phyloP scores from a whole-genome alignment of 1,139 yeast genomes.

The Trichomonascaceae sp. region DNA sequence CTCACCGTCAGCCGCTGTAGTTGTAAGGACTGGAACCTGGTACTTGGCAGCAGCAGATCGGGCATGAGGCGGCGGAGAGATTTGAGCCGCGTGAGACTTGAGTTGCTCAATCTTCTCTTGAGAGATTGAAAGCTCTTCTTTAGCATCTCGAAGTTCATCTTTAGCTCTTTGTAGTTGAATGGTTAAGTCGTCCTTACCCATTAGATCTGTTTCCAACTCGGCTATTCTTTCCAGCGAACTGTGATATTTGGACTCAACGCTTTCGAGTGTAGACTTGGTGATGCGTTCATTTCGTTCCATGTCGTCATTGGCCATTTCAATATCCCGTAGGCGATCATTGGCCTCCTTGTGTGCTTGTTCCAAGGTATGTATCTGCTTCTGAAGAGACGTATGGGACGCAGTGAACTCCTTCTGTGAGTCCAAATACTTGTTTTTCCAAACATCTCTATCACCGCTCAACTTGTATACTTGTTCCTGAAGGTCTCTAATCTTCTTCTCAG shows the following conservation, averaged over 20 bases:
- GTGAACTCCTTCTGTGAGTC: conserved; percentile 27
- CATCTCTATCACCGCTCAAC: conserved; percentile 22
- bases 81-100: neutral
- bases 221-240: conserved; percentile 31
- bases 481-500: conserved; percentile 26
- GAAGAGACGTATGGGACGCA: conserved; percentile 25
- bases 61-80: conserved; percentile 5
- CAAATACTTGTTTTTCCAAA: conserved; percentile 25
- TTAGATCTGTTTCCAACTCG: conserved; percentile 31
- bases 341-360: conserved; percentile 27
- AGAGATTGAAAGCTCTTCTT: conserved; percentile 29
- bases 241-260: conserved; percentile 30
- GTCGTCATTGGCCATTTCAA: conserved; percentile 36
- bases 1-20: conserved; percentile 8
- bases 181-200: conserved; percentile 23
- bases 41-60: conserved; percentile 8
- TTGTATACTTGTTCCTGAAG: conserved; percentile 22
- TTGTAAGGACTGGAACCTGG: conserved; percentile 7
- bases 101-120: conserved; percentile 13
- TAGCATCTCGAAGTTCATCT: conserved; percentile 32
- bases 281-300: conserved; percentile 34
- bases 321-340: conserved; percentile 30
- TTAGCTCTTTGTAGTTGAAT: conserved; percentile 32
- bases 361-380: conserved; percentile 26
- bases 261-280: conserved; percentile 28